Evolutionary conservation across 2,329 filamentous ascomycete genomes (phyloP).

Genomic region (Trichoderma afroharzianum): DNA sequence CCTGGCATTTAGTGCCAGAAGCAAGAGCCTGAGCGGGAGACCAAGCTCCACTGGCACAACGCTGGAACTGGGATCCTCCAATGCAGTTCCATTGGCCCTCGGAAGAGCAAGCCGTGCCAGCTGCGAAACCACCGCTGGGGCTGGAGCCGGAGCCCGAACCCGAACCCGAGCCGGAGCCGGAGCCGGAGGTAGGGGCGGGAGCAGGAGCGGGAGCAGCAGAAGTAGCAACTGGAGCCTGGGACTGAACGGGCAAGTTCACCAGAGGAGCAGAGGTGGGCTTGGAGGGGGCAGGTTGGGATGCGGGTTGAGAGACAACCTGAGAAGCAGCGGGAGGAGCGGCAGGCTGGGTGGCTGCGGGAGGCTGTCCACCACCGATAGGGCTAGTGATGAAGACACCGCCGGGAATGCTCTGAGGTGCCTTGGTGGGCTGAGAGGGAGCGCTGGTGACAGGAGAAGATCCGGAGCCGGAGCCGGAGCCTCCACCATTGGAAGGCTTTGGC

Average conservation of each 20-base stretch:
- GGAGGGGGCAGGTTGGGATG: constrained; percentile 17
- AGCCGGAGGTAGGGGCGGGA: constrained; percentile 17
- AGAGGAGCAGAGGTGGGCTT: neutral
- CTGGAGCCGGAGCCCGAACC: constrained; percentile 7
- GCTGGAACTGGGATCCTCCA: constrained; percentile 48
- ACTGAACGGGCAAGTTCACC: constrained; percentile 18
- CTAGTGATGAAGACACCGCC: constrained; percentile 42
- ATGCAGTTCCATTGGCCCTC: constrained; percentile 56
- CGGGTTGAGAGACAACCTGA: constrained; percentile 15
- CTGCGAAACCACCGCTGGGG: constrained; percentile 31
- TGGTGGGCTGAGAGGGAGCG: neutral
- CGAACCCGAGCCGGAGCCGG: constrained; percentile 21
- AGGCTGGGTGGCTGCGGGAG: constrained; percentile 21
- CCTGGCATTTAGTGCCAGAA: constrained; percentile 42
- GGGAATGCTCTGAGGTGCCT: constrained; percentile 20
- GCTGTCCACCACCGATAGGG: constrained; percentile 16
- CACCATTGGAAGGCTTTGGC: neutral
- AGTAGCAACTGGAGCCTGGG: constrained; percentile 20
- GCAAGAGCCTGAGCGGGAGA: constrained; percentile 41
- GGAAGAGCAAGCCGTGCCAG: constrained; percentile 42
- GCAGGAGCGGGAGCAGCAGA: constrained; percentile 22
- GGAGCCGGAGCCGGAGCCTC: neutral
- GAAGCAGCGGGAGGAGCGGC: constrained; percentile 19
- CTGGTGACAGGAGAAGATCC: neutral
- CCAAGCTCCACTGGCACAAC: constrained; percentile 52